Evolutionary conservation across 306 rosid genomes (phyloP), one percentile per base, ranked within the genome.

Genomic region (Cicer arietinum): DNA sequence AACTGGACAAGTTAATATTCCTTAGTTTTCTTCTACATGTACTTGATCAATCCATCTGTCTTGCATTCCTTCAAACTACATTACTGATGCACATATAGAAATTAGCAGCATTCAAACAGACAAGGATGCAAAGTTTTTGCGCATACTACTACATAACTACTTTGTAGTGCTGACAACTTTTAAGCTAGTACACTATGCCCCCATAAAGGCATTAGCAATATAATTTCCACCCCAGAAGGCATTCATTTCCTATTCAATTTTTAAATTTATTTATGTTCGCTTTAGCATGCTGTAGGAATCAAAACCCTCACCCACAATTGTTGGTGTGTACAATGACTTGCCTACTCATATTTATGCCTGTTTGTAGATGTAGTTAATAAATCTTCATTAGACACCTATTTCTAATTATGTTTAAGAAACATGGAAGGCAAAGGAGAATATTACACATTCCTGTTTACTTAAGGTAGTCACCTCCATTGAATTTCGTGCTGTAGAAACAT

Each of bases 401-500:
- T 67, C 56, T 76, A 67, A 20, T 39, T 54, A 71, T 75, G 75
- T 13, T 78, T 56, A 13, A 71, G 59, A 71, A 63, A 59, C 47
- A 60, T 5, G 5, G 14, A 42, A 45, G 47, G 43, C 25, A 22
- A 22, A 58, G 76, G 35, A 73, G 30, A 77, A 39, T 2, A 35
- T 59, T 54, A 45, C 10, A 56, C 52, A 67, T 52, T 82, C 62
- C 58, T 35, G 59, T 60, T 59, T 46, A 71, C 22, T 80, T 46
- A 60, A 57, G 77, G 58, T 6, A 74, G 60, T 75, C 61, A 89
- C 94, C 92, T 92, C 98, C 93, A 83, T 87, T 35, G 91, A 77
- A 70, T 82, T 87, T 82, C 3, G 85, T 77, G 87, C 68, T 10
- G 84, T 83, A 52, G 91, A 85, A 81, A 80, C 82, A 80, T 90